These are phyloP conservation scores for Ogataea zsoltii DNA, from an alignment of 805 yeast species.

Conservation along the genomic window DNA sequence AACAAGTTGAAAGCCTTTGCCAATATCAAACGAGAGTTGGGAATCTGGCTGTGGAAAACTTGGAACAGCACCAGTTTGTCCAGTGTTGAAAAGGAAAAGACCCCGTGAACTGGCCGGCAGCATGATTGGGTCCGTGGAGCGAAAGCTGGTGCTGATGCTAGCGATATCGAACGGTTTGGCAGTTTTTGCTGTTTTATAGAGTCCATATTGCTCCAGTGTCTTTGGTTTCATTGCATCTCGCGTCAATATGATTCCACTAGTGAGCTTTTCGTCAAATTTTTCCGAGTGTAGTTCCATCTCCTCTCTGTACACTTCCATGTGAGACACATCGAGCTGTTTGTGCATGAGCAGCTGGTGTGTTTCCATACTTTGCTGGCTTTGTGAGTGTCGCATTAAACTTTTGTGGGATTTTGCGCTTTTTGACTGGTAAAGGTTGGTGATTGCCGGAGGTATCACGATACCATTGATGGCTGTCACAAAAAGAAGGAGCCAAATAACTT, in stretches of 20 bases:
- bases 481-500: neutral
- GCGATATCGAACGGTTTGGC: slow-evolving; percentile 14
- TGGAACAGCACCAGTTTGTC: too few relatives aligned
- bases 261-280: slow-evolving; percentile 19
- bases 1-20: slow-evolving; percentile 35
- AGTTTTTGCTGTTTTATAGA: slow-evolving; percentile 13
- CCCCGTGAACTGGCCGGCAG: slow-evolving; percentile 38
- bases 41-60: slow-evolving; percentile 27
- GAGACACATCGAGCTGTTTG: slow-evolving; percentile 9
- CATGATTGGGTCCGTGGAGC: slow-evolving; percentile 16
- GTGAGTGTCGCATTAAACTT: slow-evolving; percentile 6
- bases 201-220: slow-evolving; percentile 17
- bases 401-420: neutral
- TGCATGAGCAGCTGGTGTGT: slow-evolving; percentile 9
- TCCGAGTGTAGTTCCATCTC: slow-evolving; percentile 15
- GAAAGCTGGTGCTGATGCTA: slow-evolving; percentile 14
- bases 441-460: slow-evolving; percentile 13
- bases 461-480: slow-evolving; percentile 1
- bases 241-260: slow-evolving; percentile 27
- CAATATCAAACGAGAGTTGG: slow-evolving; percentile 41
- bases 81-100: slow-evolving; percentile 40
- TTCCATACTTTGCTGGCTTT: slow-evolving; percentile 1
- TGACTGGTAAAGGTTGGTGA: slow-evolving; percentile 7
- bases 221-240: slow-evolving; percentile 15
- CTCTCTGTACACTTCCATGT: slow-evolving; percentile 10